These are phyloP conservation scores for Acorus calamus DNA, from an alignment of 106 monocot genomes.

Conservation along the genomic window DNA sequence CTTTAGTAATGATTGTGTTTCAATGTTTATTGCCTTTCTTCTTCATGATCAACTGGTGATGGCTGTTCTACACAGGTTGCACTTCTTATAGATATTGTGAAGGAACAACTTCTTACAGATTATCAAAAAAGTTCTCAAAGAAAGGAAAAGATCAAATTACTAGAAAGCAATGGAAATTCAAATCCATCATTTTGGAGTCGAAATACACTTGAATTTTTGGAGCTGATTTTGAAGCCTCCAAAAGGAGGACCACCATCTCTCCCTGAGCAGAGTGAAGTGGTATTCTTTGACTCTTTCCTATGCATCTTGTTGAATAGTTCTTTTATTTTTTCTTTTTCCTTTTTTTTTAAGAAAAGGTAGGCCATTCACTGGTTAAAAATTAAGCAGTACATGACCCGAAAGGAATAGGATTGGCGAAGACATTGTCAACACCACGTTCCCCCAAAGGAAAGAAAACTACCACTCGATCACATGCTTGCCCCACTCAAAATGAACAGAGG, in stretches of 20 bases:
- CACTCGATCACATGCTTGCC: no score
- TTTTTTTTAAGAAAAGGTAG: neutral
- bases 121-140: slow-evolving; percentile 14
- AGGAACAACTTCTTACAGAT: no score
- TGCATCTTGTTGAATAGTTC: neutral
- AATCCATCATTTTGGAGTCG: slow-evolving; percentile 31
- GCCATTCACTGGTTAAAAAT: neutral
- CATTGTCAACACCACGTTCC: no score
- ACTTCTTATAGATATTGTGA: slow-evolving; percentile 69
- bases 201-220: slow-evolving; percentile 59
- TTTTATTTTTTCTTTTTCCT: neutral
- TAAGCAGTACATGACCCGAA: no score
- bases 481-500: no score
- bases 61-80: slow-evolving; percentile 37
- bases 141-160: slow-evolving; percentile 6
- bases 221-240: slow-evolving; percentile 62
- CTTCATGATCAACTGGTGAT: neutral
- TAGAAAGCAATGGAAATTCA: neutral
- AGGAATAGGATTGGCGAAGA: no score
- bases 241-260: slow-evolving; percentile 83
- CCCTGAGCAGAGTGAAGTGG: slow-evolving; percentile 73
- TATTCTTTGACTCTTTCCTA: slow-evolving; percentile 7
- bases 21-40: neutral
- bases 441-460: no score
- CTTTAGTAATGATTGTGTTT: neutral